Base-by-base conservation (phyloP, 169 alveolate species). In the Pseudocohnilembus persalinus region DNA sequence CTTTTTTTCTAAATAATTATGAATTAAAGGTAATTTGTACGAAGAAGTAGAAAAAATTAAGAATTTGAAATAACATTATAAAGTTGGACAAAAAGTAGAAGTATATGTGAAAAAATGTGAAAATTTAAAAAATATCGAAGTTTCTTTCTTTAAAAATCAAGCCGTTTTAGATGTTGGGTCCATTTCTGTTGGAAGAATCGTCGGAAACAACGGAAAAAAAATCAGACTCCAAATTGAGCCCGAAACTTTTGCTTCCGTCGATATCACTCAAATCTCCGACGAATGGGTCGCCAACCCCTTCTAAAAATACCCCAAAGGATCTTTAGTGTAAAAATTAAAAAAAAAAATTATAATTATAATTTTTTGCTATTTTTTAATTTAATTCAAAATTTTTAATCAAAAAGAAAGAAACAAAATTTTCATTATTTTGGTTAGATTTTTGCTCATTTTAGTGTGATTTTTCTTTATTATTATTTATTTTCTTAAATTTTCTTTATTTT, bases 211-310 rank as follows among this genome's bases (percentile, higher is more conserved):
- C 76, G 93, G 92, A 4, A 81, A 85, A 33, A 95, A 95, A 0
- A 31, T 89, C 76, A 90, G 91, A 64, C 90, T 93, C 26, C 81
- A 92, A 74, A 74, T 93, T 31, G 81, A 83, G 49, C 92, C 91
- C 30, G 90, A 89, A 75, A 78, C 79, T 1, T 93, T 88, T 73
- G 92, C 93, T 0, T 85, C 86, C 31, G 92, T 93, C 49, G 95
- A 93, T 72, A 91, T 88, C 25, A 84, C 90, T 79, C 95, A 93
- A 88, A 91, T 93, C 29, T 76, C 92, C 26, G 96, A 93, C 77
- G 91, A 78, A 76, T 79, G 84, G 88, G 78, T 88, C 28, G 35
- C 77, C 20, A 64, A 29, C 27, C 76, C 84, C 64, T 29, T 73
- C 64, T 49, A 4, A 4, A 49, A 49, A 49, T 49, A 11, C 68